Base-by-base conservation (phyloP, 768 basidiomycete species). In the Leccinum disarticulatum region DNA sequence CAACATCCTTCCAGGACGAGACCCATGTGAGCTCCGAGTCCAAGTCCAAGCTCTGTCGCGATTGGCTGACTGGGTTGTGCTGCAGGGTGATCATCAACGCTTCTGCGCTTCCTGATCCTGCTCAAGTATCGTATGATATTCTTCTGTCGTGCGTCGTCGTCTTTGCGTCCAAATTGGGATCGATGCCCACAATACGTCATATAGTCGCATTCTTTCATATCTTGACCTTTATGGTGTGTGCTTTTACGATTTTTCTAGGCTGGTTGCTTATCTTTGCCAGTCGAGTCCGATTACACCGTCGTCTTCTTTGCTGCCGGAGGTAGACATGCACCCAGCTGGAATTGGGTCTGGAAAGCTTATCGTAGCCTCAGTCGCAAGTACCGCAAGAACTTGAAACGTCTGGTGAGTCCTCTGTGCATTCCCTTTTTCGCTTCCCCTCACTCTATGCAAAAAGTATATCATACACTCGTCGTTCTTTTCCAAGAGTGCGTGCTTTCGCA, bases 261-360 rank as follows among this genome's bases (percentile, higher is more conserved):
- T 14, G 5, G 27, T 19, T 25, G 19, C 56, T 64, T 41, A 65
- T 59, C 11, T 52, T n/a, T 48, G 36, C 19, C 63, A 93, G 93
- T 93, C 61, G 91, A 94, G 70, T 87, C 90, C 30, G 93, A 95
- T 74, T 95, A 95, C 66, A 88, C 90, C 3, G 86, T 94, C 22
- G 83, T 93, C 4, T 93, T 93, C 74, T 90, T 95, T 63, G 90
- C 92, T 28, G 88, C 92, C 2, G 93, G 91, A 27, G 84, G 84
- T 7, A 79, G 77, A 61, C 79, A 93, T 74, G 82, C 85, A 3
- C 93, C 93, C 6, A 81, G 83, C 27, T 93, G 91, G 91, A 90
- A 87, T 64, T 95, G 93, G 93, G 82, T 95, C 10, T 94, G 92
- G 92, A 93, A 90, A 68, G 90, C 91, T 1, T 93, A 93, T 71